phyloP scores from a whole-genome alignment of 176 grass and related monocot species.

The Triticum dicoccoides region DNA sequence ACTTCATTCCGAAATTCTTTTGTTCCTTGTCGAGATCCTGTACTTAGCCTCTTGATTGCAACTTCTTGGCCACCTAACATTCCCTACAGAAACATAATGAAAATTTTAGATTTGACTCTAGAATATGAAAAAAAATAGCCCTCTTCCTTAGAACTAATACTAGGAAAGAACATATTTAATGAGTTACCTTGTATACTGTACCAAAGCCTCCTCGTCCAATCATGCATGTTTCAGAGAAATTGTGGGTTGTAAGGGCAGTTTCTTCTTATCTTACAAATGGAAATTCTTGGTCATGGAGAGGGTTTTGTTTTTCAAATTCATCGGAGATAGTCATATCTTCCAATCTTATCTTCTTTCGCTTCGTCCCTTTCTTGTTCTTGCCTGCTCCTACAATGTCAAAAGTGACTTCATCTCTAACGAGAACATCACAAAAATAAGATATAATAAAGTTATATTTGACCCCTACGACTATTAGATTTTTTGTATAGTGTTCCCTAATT shows the following conservation, averaged over 20 bases:
- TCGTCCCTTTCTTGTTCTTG: background rate
- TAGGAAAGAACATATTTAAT: background rate
- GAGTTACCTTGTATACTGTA: constrained; percentile 34
- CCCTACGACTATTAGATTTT: too few relatives aligned
- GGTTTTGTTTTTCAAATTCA: background rate
- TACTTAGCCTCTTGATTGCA: background rate
- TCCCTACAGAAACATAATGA: background rate
- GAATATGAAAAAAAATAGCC: background rate
- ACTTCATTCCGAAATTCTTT: background rate
- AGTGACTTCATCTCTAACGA: too few relatives aligned
- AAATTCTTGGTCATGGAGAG: background rate
- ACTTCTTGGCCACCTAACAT: background rate
- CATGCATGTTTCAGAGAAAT: constrained; percentile 18
- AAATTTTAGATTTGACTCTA: background rate
- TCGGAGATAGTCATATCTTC: background rate
- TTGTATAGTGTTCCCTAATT: too few relatives aligned
- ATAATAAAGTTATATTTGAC: too few relatives aligned
- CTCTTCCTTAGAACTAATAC: background rate
- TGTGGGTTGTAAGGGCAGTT: background rate
- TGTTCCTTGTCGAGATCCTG: background rate
- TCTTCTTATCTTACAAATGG: constrained; percentile 18
- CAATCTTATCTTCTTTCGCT: background rate
- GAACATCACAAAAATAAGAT: too few relatives aligned
- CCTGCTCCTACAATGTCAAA: background rate
- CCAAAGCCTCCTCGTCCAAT: constrained; percentile 39